These are phyloP conservation scores for Rubia tinctorum DNA, from an alignment of 305 asterid species.

Conservation along the genomic window DNA sequence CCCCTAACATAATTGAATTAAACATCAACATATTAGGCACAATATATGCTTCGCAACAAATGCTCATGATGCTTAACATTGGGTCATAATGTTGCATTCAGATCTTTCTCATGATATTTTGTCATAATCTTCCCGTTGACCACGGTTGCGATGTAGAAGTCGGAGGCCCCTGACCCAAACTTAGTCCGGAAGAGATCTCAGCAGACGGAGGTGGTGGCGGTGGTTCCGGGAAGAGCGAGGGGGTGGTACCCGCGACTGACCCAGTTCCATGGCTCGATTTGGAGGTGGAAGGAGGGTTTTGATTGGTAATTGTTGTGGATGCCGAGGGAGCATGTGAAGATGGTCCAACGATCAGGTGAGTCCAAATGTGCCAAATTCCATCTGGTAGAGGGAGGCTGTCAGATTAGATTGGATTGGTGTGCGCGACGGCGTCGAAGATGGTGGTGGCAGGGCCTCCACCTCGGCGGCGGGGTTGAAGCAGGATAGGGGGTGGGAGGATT, in stretches of 20 bases:
- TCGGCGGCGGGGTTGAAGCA: conserved; percentile 39
- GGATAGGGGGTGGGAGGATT: conserved; percentile 29
- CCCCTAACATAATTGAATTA: too few species aligned
- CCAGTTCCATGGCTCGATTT: conserved; percentile 41
- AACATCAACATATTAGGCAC: too few species aligned
- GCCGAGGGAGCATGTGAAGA: conserved; percentile 45
- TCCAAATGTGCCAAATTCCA: conserved; percentile 43
- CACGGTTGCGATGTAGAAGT: conserved; percentile 39
- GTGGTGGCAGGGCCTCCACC: not conserved
- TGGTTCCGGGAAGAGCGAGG: conserved; percentile 15
- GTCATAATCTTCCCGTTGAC: conserved; percentile 26
- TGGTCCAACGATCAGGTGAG: conserved; percentile 49
- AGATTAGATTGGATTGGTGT: conserved; percentile 35
- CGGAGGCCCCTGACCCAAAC: conserved; percentile 50
- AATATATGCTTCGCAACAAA: too few species aligned
- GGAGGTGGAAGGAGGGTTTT: conserved; percentile 37
- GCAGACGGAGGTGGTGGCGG: conserved; percentile 16
- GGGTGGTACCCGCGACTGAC: conserved; percentile 42
- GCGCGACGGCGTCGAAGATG: not conserved
- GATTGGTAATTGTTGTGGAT: conserved; percentile 41
- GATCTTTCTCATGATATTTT: too few species aligned
- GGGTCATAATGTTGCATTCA: too few species aligned
- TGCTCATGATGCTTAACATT: too few species aligned
- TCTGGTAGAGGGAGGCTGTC: conserved; percentile 46
- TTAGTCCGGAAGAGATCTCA: conserved; percentile 56